phyloP scores from a whole-genome alignment of 108 stramenopile genomes.

The Fragilaria crotonensis region DNA sequence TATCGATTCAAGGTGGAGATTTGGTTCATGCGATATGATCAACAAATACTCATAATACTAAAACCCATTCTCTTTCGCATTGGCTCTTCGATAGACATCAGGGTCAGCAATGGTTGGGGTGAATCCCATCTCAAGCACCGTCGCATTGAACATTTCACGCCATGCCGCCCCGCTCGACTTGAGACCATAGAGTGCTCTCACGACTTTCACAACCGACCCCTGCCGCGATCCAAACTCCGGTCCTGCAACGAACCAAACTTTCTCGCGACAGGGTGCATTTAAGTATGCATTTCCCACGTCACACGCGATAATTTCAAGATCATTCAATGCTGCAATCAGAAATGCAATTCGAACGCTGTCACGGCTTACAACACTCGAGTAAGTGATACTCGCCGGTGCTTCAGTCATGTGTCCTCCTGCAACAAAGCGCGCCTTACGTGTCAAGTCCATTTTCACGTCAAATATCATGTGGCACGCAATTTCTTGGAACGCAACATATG shows the following conservation, averaged over 20 bases:
- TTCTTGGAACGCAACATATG: constrained; percentile 6
- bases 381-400: constrained; percentile 21
- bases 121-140: constrained; percentile 3
- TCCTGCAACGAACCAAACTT: constrained; percentile 26
- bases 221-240: constrained; percentile 22
- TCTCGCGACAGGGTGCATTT: constrained; percentile 21
- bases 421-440: constrained; percentile 21
- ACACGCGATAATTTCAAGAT: constrained; percentile 13
- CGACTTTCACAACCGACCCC: constrained; percentile 12
- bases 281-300: constrained; percentile 33
- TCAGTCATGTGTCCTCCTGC: constrained; percentile 17
- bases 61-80: constrained; percentile 10
- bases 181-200: constrained; percentile 27
- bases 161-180: constrained; percentile 17
- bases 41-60: constrained; percentile 30
- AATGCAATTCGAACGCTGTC: constrained; percentile 28
- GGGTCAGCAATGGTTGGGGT: constrained; percentile 14
- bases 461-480: constrained; percentile 16
- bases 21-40: constrained; percentile 2
- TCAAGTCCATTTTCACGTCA: constrained; percentile 20
- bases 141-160: not conserved
- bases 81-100: constrained; percentile 19
- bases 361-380: constrained; percentile 27
- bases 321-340: constrained; percentile 30
- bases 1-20: constrained; percentile 5